phyloP scores from a whole-genome alignment of 2,329 filamentous ascomycete species.

The Xylariaceae sp. region DNA sequence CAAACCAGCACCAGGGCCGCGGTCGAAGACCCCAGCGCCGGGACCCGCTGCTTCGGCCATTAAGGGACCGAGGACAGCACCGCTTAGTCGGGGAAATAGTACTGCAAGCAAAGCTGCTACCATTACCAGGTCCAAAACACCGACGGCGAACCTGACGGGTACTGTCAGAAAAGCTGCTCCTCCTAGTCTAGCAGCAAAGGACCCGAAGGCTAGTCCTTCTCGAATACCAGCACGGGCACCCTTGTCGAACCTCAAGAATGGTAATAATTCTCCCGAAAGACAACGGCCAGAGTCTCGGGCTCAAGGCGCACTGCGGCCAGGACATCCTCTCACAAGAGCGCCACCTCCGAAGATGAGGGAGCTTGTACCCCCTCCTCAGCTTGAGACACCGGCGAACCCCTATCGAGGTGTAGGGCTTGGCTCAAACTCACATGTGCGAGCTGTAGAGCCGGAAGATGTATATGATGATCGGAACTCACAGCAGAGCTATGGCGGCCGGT shows the following conservation, averaged over 20 bases:
- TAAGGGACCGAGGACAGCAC: constrained; percentile 42
- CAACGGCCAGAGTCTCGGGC: constrained; percentile 54
- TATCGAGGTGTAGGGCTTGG: constrained; percentile 57
- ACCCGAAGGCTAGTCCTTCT: constrained; percentile 62
- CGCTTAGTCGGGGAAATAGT: constrained; percentile 48
- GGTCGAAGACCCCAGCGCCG: constrained; percentile 80
- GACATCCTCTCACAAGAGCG: constrained; percentile 64
- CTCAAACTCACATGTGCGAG: constrained; percentile 63
- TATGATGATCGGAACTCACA: constrained; percentile 72
- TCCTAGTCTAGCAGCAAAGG: constrained; percentile 37
- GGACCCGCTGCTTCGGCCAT: constrained; percentile 60
- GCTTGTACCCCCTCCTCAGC: constrained; percentile 60
- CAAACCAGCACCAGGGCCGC: constrained; percentile 65
- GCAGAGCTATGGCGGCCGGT: constrained; percentile 43
- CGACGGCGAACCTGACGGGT: constrained; percentile 50
- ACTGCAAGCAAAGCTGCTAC: constrained; percentile 45
- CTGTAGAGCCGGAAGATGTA: constrained; percentile 78
- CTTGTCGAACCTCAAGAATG: constrained; percentile 71
- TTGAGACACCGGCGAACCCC: constrained; percentile 57
- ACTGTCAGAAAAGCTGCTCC: constrained; percentile 44
- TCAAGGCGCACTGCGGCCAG: constrained; percentile 57
- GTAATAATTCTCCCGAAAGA: constrained; percentile 83
- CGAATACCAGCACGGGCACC: constrained; percentile 75
- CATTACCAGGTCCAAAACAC: constrained; percentile 60
- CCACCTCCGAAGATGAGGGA: constrained; percentile 95